Percentiles rank a stretch among this genome's conserved stretches.
Evolutionary conservation across 2,329 filamentous ascomycete species (phyloP).

Genomic region (Fusarium mangiferae): DNA sequence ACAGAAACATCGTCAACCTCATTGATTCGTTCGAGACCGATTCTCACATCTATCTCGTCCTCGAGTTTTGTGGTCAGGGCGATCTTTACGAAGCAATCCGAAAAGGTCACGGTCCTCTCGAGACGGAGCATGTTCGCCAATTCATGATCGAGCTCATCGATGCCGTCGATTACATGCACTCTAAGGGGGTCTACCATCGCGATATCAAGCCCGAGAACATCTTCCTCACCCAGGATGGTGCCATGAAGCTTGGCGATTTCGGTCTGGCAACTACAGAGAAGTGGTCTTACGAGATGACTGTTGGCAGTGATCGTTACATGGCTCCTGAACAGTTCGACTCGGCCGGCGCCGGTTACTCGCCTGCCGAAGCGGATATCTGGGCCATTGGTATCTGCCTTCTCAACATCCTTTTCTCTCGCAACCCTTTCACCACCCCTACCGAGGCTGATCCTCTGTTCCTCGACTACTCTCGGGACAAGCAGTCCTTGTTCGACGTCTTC

Average conservation of each 20-base stretch:
- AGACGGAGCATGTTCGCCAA: constrained; percentile 95
- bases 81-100: constrained; percentile 98
- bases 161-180: constrained; percentile 90
- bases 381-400: constrained; percentile 95
- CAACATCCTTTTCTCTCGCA: constrained; percentile 96
- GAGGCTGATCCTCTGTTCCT: constrained; percentile 92
- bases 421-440: constrained; percentile 92
- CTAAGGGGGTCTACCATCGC: constrained; percentile 91
- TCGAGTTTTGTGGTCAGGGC: constrained; percentile 95
- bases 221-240: constrained; percentile 85
- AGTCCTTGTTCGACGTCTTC: constrained; percentile 97
- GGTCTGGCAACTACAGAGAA: constrained; percentile 88
- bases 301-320: constrained; percentile 99
- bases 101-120: constrained; percentile 83
- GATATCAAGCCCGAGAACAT: constrained; percentile 99
- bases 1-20: constrained; percentile 94
- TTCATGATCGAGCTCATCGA: constrained; percentile 97
- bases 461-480: constrained; percentile 92
- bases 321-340: constrained; percentile 98
- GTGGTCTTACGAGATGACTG: constrained; percentile 92
- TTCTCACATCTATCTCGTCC: constrained; percentile 87
- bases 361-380: constrained; percentile 95
- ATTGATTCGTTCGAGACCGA: constrained; percentile 92
- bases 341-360: constrained; percentile 86
- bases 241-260: constrained; percentile 97